phyloP scores from a whole-genome alignment of 2,329 filamentous ascomycete species.

The Scedosporium boydii region DNA sequence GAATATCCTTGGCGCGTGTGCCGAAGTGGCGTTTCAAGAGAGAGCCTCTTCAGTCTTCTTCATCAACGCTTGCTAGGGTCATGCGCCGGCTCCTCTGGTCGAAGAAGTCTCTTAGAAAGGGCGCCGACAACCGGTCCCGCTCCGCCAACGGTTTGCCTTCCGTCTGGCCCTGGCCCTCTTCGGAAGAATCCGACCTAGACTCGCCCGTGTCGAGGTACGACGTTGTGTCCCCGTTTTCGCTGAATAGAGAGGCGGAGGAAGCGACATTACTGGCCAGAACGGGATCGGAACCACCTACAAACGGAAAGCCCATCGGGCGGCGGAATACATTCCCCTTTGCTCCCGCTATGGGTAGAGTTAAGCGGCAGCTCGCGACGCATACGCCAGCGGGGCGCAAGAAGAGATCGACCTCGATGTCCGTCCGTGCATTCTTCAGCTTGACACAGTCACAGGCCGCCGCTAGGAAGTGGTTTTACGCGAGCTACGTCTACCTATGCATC shows the following conservation, averaged over 20 bases:
- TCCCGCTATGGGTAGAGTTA: conserved; percentile 24
- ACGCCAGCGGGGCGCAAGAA: conserved; percentile 59
- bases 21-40: conserved; percentile 83
- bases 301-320: conserved; percentile 17
- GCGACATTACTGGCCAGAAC: not conserved
- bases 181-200: not conserved
- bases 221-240: not conserved
- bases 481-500: conserved; percentile 65
- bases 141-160: not conserved
- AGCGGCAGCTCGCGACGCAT: conserved; percentile 20
- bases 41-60: conserved; percentile 15
- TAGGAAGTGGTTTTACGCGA: conserved; percentile 77
- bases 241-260: not conserved
- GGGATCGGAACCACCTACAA: conserved; percentile 11
- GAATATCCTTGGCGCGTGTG: conserved; percentile 74
- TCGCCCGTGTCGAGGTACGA: not conserved
- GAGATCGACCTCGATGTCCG: conserved; percentile 51
- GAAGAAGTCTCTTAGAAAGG: not conserved
- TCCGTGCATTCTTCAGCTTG: conserved; percentile 68
- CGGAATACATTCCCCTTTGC: conserved; percentile 45
- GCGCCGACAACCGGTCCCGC: not conserved
- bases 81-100: conserved; percentile 8
- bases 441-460: conserved; percentile 67
- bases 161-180: not conserved
- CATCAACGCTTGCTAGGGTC: not conserved